These are phyloP conservation scores for Carnegiea gigantea DNA, from an alignment of 179 eudicot genomes.

Conservation along the genomic window DNA sequence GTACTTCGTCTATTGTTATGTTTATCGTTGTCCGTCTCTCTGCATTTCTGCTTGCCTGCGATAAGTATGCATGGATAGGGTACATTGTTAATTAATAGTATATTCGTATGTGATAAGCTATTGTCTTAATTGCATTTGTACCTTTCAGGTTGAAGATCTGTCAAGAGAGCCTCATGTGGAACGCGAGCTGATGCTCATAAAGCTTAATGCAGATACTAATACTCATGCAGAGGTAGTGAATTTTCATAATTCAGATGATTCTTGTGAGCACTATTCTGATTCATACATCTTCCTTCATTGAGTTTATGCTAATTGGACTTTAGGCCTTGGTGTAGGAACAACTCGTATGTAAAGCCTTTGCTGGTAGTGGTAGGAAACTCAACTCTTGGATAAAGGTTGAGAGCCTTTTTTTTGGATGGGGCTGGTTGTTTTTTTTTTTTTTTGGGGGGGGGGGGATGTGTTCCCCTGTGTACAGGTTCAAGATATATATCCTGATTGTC, in stretches of 20 bases:
- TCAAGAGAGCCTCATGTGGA: constrained; percentile 88
- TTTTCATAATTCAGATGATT: not conserved
- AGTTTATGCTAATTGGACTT: not conserved
- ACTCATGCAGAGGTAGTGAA: constrained; percentile 60
- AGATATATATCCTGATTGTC: too few species aligned
- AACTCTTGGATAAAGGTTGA: not conserved
- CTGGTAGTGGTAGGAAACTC: not conserved
- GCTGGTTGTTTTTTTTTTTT: too few species aligned
- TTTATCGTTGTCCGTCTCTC: too few species aligned
- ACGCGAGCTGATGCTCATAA: constrained; percentile 90
- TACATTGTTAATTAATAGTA: too few species aligned
- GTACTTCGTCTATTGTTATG: too few species aligned
- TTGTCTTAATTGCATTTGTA: constrained; percentile 6
- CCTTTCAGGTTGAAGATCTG: constrained; percentile 79
- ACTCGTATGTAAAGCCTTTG: too few species aligned
- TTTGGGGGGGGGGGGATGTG: too few species aligned
- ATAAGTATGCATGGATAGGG: too few species aligned
- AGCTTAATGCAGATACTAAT: constrained; percentile 62
- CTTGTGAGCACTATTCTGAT: not conserved
- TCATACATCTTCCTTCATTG: not conserved
- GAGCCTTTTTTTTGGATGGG: too few species aligned
- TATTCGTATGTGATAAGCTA: not conserved
- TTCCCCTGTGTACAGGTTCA: too few species aligned
- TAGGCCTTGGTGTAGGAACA: not conserved
- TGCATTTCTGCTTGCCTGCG: too few species aligned